Conservation (phyloP, 371 early-diverging fungal genomes). For the Coemansia sp. region DNA sequence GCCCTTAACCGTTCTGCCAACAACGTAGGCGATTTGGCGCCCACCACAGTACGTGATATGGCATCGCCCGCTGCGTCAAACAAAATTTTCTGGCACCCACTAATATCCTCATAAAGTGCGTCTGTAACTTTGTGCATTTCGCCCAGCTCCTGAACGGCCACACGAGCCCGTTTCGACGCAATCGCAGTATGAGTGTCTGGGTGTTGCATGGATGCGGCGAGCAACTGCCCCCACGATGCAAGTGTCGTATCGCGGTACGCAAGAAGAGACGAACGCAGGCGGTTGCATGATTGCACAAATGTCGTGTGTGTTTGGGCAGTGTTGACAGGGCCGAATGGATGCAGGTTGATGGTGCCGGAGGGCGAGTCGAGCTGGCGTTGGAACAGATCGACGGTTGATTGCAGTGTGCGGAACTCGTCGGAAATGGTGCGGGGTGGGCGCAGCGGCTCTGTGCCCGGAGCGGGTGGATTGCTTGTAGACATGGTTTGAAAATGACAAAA, state of each 20-base stretch:
- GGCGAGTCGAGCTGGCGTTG: slow-evolving; percentile 32
- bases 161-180: slow-evolving; percentile 15
- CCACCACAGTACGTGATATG: slow-evolving; percentile 13
- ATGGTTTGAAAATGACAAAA: not conserved
- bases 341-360: slow-evolving; percentile 33
- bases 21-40: not conserved
- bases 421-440: slow-evolving; percentile 28
- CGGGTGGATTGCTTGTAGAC: not conserved
- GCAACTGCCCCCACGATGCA: slow-evolving; percentile 25
- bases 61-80: slow-evolving; percentile 36
- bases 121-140: slow-evolving; percentile 40
- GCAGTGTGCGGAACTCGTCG: slow-evolving; percentile 45
- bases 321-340: slow-evolving; percentile 49
- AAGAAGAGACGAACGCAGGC: slow-evolving; percentile 28
- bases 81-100: slow-evolving; percentile 17
- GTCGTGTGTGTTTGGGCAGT: slow-evolving; percentile 24
- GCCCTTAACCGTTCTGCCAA: slow-evolving; percentile 31
- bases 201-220: not conserved
- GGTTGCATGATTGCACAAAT: slow-evolving; percentile 27
- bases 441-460: not conserved
- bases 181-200: not conserved
- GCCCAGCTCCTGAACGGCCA: slow-evolving; percentile 34
- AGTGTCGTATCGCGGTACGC: slow-evolving; percentile 41
- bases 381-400: slow-evolving; percentile 27
- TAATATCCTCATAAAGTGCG: slow-evolving; percentile 24